Evolutionary conservation across 805 yeast species (phyloP), one percentile per base, ranked within the genome.

Genomic region (Candida gorgasii): DNA sequence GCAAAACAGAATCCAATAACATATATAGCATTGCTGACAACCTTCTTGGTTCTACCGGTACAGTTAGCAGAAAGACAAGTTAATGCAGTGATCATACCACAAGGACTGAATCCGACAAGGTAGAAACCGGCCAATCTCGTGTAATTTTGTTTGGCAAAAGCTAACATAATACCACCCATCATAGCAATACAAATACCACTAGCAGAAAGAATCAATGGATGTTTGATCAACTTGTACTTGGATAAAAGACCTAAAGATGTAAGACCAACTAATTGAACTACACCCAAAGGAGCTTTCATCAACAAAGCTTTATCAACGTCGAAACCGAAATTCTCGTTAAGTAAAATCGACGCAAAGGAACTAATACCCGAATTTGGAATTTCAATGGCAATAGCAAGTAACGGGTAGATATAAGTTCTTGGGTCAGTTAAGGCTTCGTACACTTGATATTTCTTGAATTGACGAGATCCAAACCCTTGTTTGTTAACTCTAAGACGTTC

Each of bases 21-120:
- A 44, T 63, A 58, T 16, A 73, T 48, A 2, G 78, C 74, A 53
- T 68, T 76, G 2, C 64, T 69, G 2, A 74, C 63, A 36, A 68
- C 58, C 54, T 78, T 79, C 62, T 79, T 80, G 6, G 85, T 78
- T 52, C 73, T 75, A 6, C 86, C 86, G 8, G 78, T 78, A 37
- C 71, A 67, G 49, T 78, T 78, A 4, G 78, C 63, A 17, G 80
- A 65, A 26, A 75, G 54, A 43, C 61, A 46, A 1, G 75, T 63
- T 30, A 65, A 47, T 12, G 61, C 44, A 48, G 62, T 61, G 30
- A 64, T 58, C 34, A 57, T 50, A 8, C 58, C 59, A 9, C 58
- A 33, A 1, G 68, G 65, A 11, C 51, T 52, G 19, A 72, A 35
- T 3, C 62, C 57, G 45, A 55, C 55, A 27, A 76, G 40, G 40